Evolutionary conservation across 108 stramenopile species (phyloP).

Genomic region (Nitzschia palea): DNA sequence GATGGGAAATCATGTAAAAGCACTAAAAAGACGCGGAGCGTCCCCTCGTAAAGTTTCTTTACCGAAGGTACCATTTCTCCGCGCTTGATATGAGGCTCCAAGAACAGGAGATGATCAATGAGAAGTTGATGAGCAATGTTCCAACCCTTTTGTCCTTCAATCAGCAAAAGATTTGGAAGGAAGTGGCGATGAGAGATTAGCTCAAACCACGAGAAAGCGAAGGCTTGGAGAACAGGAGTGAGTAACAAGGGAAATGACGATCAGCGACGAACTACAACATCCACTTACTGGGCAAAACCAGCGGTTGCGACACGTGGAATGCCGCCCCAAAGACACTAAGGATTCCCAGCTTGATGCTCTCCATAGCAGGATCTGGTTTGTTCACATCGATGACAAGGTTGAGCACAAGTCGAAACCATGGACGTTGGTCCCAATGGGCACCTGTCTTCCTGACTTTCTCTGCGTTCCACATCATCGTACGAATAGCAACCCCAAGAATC

Average conservation of each 20-base stretch:
- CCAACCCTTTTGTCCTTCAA: conserved; percentile 93
- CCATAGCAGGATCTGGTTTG: conserved; percentile 77
- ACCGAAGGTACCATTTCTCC: conserved; percentile 83
- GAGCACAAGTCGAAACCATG: conserved; percentile 96
- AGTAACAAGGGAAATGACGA: not conserved
- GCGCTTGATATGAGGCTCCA: conserved; percentile 90
- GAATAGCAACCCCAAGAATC: conserved; percentile 79
- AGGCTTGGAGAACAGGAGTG: conserved; percentile 43
- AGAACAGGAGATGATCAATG: conserved; percentile 90
- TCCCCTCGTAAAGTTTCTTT: conserved; percentile 96
- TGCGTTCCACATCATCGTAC: conserved; percentile 79
- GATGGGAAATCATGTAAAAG: conserved; percentile 98
- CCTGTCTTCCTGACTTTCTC: conserved; percentile 49
- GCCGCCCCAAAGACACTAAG: conserved; percentile 90
- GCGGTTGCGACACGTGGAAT: conserved; percentile 94
- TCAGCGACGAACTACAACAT: not conserved
- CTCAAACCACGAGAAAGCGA: conserved; percentile 98
- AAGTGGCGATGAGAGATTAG: conserved; percentile 95
- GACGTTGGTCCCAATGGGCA: conserved; percentile 89
- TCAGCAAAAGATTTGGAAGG: conserved; percentile 91
- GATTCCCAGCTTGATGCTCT: conserved; percentile 70
- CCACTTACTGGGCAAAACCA: conserved; percentile 83
- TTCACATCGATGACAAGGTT: conserved; percentile 94
- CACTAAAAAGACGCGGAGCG: conserved; percentile 93
- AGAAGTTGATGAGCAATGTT: conserved; percentile 93